Conservation (phyloP, 2,329 filamentous ascomycete genomes). For the Myriangium duriaei region DNA sequence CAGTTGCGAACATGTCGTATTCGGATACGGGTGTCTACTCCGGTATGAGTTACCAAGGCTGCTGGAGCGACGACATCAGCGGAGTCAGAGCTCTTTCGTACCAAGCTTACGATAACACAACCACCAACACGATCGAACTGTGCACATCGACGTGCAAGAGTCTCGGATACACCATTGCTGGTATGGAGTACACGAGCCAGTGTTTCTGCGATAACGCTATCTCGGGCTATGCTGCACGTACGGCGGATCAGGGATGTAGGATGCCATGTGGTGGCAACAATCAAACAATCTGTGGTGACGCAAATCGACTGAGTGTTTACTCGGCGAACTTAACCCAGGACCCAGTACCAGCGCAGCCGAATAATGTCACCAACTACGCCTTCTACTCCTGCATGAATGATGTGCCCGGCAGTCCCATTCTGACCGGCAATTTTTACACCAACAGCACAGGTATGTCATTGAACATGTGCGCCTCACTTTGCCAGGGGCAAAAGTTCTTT, state of each 20-base stretch:
- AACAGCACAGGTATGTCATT: conserved; percentile 25
- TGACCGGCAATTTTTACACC: conserved; percentile 17
- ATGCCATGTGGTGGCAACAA: conserved; percentile 21
- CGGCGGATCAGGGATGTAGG: conserved; percentile 21
- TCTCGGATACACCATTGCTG: conserved; percentile 23
- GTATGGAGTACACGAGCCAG: conserved; percentile 21
- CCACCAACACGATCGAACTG: conserved; percentile 20
- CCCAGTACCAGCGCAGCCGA: conserved; percentile 18
- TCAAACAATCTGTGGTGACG: conserved; percentile 20
- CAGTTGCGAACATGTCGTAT: conserved; percentile 15
- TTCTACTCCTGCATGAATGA: conserved; percentile 22
- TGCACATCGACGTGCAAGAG: conserved; percentile 21
- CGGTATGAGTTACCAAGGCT: conserved; percentile 26
- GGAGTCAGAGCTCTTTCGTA: conserved; percentile 16
- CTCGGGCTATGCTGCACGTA: conserved; percentile 15
- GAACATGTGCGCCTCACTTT: conserved; percentile 26
- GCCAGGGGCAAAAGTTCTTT: conserved; percentile 25
- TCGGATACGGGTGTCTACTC: conserved; percentile 17
- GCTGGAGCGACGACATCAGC: conserved; percentile 21
- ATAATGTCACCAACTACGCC: conserved; percentile 17
- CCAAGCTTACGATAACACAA: conserved; percentile 17
- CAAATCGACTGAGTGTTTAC: conserved; percentile 21
- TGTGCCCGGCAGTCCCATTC: conserved; percentile 16
- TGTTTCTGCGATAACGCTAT: conserved; percentile 25
- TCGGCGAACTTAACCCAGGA: conserved; percentile 16